Conservation (phyloP, 257 asterid species). For the Solanum sejunctum region DNA sequence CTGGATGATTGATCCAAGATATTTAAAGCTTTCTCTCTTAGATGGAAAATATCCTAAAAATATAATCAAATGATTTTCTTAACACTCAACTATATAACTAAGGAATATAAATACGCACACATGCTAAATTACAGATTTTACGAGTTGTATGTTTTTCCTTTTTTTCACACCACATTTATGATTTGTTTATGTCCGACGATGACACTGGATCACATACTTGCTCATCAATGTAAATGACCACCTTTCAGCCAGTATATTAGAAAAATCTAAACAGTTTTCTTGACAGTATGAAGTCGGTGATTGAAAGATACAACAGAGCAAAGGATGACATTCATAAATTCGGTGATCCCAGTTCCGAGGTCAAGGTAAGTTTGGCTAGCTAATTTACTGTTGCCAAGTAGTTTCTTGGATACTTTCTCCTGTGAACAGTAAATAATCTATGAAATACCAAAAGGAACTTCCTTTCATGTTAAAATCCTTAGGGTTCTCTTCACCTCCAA, state of each 20-base stretch:
- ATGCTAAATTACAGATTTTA: neutral
- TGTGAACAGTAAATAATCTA: neutral
- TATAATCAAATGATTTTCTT: too few species aligned
- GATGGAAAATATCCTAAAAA: too few species aligned
- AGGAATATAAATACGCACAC: neutral
- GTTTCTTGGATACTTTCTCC: neutral
- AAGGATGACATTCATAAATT: slow-evolving; percentile 45
- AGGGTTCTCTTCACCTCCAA: neutral
- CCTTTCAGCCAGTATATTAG: neutral
- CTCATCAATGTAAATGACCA: neutral
- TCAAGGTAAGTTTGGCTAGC: slow-evolving; percentile 32
- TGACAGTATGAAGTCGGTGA: slow-evolving; percentile 55
- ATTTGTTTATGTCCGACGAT: neutral
- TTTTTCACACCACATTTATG: neutral
- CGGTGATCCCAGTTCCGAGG: slow-evolving; percentile 48
- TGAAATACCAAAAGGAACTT: neutral
- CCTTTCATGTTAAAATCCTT: neutral
- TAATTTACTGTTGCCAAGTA: neutral
- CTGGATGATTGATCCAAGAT: too few species aligned
- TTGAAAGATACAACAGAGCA: slow-evolving; percentile 45
- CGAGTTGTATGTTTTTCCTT: neutral
- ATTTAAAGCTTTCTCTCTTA: too few species aligned
- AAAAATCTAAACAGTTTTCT: neutral
- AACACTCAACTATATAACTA: neutral
- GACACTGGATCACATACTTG: neutral